These are phyloP conservation scores for Pleurozium schreberi DNA, from an alignment of 225 moss, liverwort and hornwort species.

Conservation along the genomic window DNA sequence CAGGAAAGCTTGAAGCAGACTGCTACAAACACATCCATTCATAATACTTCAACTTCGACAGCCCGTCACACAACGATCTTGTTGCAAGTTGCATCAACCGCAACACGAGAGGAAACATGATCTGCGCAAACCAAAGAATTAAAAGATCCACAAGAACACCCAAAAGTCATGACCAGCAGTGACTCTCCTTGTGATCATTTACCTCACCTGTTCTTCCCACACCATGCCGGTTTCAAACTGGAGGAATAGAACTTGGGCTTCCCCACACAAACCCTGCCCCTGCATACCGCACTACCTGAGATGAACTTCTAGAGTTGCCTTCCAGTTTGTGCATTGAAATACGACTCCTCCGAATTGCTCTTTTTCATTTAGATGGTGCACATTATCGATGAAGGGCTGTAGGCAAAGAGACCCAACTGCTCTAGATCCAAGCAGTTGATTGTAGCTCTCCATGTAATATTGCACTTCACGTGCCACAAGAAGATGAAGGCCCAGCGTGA, in stretches of 20 bases:
- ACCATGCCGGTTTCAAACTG: no score
- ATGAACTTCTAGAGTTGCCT: neutral
- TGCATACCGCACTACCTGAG: neutral
- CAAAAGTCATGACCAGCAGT: no score
- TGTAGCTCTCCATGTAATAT: neutral
- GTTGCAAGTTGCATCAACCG: neutral
- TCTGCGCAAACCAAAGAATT: neutral
- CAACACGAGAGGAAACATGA: neutral
- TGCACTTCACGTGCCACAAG: no score
- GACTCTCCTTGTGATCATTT: neutral
- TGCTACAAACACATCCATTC: neutral
- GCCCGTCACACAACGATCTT: neutral
- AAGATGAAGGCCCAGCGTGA: fast-evolving
- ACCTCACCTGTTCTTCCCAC: neutral
- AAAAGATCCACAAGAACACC: neutral
- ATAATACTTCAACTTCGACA: neutral
- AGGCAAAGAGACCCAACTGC: neutral
- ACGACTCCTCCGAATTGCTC: neutral
- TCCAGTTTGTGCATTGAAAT: slow-evolving; percentile 26
- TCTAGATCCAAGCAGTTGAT: neutral
- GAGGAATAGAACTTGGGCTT: neutral
- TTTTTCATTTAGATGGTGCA: no score
- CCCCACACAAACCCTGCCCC: neutral
- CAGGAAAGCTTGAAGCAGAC: neutral
- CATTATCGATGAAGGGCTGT: neutral